Conservation (phyloP, 495 filamentous ascomycete genomes). For the Tuber brumale region DNA sequence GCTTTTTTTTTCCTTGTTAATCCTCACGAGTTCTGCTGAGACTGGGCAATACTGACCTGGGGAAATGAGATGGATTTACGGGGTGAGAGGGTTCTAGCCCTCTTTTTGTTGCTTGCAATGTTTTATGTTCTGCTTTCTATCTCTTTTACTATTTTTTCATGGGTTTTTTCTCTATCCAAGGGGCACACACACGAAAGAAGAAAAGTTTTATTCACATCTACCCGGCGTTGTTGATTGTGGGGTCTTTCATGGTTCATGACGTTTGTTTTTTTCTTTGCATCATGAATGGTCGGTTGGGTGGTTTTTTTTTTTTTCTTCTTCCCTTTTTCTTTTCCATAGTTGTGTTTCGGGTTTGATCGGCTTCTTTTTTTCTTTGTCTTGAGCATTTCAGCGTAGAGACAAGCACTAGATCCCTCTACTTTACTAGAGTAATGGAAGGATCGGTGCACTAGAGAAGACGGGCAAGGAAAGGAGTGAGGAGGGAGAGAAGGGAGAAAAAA, state of each 20-base stretch:
- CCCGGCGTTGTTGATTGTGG: conserved; percentile 39
- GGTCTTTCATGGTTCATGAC: conserved; percentile 31
- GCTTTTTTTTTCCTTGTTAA: conserved; percentile 36
- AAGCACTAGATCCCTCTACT: neutral
- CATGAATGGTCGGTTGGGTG: conserved; percentile 12
- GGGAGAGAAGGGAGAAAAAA: conserved; percentile 14
- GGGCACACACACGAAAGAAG: conserved; percentile 25
- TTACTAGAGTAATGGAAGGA: neutral
- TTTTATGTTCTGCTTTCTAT: conserved; percentile 39
- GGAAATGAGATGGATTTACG: conserved; percentile 42
- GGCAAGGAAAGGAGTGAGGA: neutral
- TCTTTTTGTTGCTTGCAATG: conserved; percentile 30
- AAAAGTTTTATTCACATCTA: conserved; percentile 35
- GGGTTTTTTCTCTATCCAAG: conserved; percentile 38
- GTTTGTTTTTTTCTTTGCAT: conserved; percentile 23
- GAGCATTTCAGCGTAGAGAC: conserved; percentile 3
- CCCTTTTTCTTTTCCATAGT: conserved; percentile 7
- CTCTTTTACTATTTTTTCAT: conserved; percentile 41
- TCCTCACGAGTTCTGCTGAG: conserved; percentile 50
- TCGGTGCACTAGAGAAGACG: neutral
- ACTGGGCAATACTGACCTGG: conserved; percentile 44
- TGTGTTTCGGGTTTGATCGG: conserved; percentile 2
- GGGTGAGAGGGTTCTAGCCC: neutral
- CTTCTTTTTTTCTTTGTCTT: conserved; percentile 2
- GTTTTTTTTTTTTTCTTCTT: conserved; percentile 19